Conservation (phyloP, 2,329 filamentous ascomycete species). For the Ascocoryne sarcoides region DNA sequence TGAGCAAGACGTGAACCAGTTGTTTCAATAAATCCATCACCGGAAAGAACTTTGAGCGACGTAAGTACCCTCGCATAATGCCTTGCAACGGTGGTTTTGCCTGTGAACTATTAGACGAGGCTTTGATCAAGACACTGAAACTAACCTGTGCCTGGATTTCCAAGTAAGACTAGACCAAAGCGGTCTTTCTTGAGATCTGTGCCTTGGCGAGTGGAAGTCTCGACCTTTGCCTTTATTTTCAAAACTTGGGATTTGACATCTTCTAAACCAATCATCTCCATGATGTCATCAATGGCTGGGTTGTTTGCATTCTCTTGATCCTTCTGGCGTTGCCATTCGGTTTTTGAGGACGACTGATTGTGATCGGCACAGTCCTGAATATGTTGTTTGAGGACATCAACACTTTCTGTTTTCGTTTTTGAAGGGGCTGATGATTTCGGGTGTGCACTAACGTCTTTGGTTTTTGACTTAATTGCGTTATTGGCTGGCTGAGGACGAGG, state of each 20-base stretch:
- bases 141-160: slow-evolving; percentile 66
- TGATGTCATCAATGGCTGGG: slow-evolving; percentile 50
- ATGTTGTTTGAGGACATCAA: too few relatives aligned
- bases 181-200: slow-evolving; percentile 48
- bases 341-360: slow-evolving; percentile 28
- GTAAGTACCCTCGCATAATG: slow-evolving; percentile 59
- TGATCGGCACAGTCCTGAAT: slow-evolving; percentile 13
- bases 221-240: slow-evolving; percentile 52
- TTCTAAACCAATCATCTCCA: slow-evolving; percentile 65
- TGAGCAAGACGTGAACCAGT: slow-evolving; percentile 59
- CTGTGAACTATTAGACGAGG: slow-evolving; percentile 46
- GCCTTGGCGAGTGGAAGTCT: slow-evolving; percentile 49
- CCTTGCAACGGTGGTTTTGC: slow-evolving; percentile 63
- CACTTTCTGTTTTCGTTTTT: too few relatives aligned
- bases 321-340: slow-evolving; percentile 58
- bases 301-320: slow-evolving; percentile 40
- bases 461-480: background rate
- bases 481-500: background rate
- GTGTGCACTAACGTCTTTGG: too few relatives aligned
- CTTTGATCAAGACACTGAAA: background rate
- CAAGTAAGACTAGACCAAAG: slow-evolving; percentile 54
- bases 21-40: slow-evolving; percentile 52
- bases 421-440: too few relatives aligned
- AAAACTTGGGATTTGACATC: slow-evolving; percentile 58
- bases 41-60: slow-evolving; percentile 52